A percentile compares a stretch with the other conserved stretches of the same genome.
Evolutionary conservation across 78 protist genomes (phyloP).

Genomic region (Pelomyxa schiedti): DNA sequence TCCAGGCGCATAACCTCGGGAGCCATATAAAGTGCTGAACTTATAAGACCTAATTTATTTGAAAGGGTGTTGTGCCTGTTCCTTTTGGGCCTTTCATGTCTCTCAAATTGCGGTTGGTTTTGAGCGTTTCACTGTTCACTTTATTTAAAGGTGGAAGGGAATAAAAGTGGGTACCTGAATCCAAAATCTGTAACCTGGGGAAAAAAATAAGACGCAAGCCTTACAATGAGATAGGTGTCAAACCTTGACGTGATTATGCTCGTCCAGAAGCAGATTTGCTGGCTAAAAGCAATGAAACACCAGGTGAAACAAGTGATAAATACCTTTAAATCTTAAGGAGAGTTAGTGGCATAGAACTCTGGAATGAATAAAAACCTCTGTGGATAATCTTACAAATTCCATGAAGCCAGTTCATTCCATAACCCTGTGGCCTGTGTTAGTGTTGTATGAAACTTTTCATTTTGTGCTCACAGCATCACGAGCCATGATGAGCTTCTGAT

Average conservation of each 20-base stretch:
- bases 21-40: constrained; percentile 32
- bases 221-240: too few relatives aligned
- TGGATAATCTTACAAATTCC: constrained; percentile 41
- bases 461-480: constrained; percentile 26
- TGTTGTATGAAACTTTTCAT: background rate
- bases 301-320: too few relatives aligned
- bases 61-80: too few relatives aligned
- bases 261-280: too few relatives aligned
- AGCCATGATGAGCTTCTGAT: constrained; percentile 38
- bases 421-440: background rate
- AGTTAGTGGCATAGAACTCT: too few relatives aligned
- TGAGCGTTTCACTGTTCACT: constrained; percentile 41
- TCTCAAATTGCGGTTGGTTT: background rate
- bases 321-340: too few relatives aligned
- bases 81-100: constrained; percentile 3
- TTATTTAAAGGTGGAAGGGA: too few relatives aligned
- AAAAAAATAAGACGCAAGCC: too few relatives aligned
- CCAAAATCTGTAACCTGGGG: constrained; percentile 60
- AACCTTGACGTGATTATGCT: constrained; percentile 24
- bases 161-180: too few relatives aligned
- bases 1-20: constrained; percentile 44
- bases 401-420: constrained; percentile 55
- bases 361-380: constrained; percentile 9
- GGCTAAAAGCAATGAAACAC: too few relatives aligned
- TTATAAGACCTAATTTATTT: too few relatives aligned